Evolutionary conservation across 2,329 filamentous ascomycete species (phyloP).

Genomic region (Alternaria sp.): DNA sequence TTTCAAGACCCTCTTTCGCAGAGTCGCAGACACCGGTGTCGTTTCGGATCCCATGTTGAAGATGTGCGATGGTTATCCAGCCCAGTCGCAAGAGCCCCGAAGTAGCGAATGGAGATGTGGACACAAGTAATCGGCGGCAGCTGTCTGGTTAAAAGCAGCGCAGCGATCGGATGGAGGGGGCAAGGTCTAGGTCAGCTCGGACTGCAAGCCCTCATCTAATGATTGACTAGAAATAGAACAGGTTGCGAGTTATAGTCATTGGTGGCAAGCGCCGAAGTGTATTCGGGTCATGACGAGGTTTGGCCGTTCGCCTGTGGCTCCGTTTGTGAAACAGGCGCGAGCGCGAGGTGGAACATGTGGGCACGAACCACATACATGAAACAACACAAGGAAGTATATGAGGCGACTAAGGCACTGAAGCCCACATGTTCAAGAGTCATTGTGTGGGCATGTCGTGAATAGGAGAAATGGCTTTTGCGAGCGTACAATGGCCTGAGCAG

Average conservation of each 20-base stretch:
- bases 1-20: constrained; percentile 81
- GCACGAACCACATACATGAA: constrained; percentile 23
- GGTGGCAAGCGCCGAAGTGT: constrained; percentile 20
- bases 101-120: constrained; percentile 14
- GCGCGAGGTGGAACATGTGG: constrained; percentile 23
- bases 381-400: constrained; percentile 19
- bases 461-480: not conserved
- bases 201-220: constrained; percentile 18
- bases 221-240: constrained; percentile 27
- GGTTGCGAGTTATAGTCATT: constrained; percentile 13
- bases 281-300: constrained; percentile 27
- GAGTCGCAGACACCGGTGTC: constrained; percentile 51
- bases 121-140: constrained; percentile 20
- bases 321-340: constrained; percentile 24
- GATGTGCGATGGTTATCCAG: constrained; percentile 2
- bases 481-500: constrained; percentile 17
- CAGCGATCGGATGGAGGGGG: constrained; percentile 28
- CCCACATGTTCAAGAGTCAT: constrained; percentile 10
- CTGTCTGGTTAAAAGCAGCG: constrained; percentile 26
- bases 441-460: constrained; percentile 13
- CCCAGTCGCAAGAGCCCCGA: not conserved
- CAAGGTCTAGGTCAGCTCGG: constrained; percentile 18
- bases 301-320: constrained; percentile 13
- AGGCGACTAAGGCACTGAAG: constrained; percentile 16
- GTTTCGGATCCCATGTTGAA: constrained; percentile 37